Conservation (phyloP, 768 basidiomycete genomes). For the Strobilomyces echinocephalus region DNA sequence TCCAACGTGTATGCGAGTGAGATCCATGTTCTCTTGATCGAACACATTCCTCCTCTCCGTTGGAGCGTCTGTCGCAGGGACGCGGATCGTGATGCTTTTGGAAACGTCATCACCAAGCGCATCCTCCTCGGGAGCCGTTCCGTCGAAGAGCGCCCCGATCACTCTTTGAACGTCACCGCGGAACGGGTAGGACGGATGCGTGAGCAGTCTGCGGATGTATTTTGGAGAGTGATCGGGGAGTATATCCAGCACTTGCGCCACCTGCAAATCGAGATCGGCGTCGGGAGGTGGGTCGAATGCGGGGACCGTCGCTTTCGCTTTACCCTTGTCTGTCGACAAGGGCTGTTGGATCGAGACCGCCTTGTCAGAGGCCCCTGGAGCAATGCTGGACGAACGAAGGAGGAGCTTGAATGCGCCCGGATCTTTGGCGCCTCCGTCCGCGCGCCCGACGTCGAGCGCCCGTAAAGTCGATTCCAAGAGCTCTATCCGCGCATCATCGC, state of each 20-base stretch:
- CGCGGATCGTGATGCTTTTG: background rate
- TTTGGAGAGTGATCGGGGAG: conserved; percentile 54
- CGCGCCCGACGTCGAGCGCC: conserved; percentile 30
- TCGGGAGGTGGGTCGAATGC: conserved; percentile 23
- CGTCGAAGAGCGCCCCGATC: conserved; percentile 71
- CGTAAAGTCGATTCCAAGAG: conserved; percentile 50
- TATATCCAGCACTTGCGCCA: conserved; percentile 72
- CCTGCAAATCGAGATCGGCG: conserved; percentile 49
- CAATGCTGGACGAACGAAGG: conserved; percentile 54
- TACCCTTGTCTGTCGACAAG: conserved; percentile 32
- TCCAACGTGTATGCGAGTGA: conserved; percentile 53
- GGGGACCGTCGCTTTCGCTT: conserved; percentile 34
- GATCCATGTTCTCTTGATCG: conserved; percentile 67
- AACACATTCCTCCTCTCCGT: conserved; percentile 67
- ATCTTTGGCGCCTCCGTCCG: conserved; percentile 23
- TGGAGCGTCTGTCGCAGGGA: conserved; percentile 11
- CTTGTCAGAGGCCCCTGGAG: conserved; percentile 18
- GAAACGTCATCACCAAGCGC: conserved; percentile 18
- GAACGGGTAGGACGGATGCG: conserved; percentile 43
- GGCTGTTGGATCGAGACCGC: conserved; percentile 33
- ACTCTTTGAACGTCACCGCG: conserved; percentile 56
- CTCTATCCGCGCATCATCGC: conserved; percentile 57
- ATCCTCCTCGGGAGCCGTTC: conserved; percentile 48
- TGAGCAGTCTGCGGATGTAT: conserved; percentile 59
- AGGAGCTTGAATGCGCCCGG: conserved; percentile 62